Base-by-base conservation (phyloP, 495 filamentous ascomycete species). In the Penicillium subrubescens region DNA sequence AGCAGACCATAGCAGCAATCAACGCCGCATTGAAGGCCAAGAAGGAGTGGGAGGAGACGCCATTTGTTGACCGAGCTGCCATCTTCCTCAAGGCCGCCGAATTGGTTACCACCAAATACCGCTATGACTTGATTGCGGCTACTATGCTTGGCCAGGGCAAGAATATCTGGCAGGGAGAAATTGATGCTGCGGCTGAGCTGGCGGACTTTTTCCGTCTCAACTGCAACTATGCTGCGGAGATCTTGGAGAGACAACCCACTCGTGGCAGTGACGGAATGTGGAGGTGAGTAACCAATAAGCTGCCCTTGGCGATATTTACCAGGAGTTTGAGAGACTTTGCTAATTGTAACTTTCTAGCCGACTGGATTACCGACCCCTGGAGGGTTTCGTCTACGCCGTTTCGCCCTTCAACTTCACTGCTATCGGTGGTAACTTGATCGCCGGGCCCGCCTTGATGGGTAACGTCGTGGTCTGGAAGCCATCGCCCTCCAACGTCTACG, bases 111-210 rank as follows among this genome's bases (percentile, higher is more conserved):
- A 87, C 85, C 43, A 97, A 97, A 74, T 97, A 98, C 78, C 87
- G 94, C 63, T 96, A 96, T 74, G 91, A 96, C 53, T 80, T 98
- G 58, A 93, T 97, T 85, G 93, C 95, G 2, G 89, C 92, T 1
- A 98, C 94, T 0, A 97, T 98, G 85, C 81, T 97, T 10, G 94
- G 94, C 33, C 94, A 98, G 75, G 94, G 94, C 54, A 98, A 98
- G 83, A 97, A 97, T 73, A 90, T 91, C 21, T 97, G 93, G 93
- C 94, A 98, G 74, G 94, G 91, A 50, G 94, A 98, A 82, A 97
- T 97, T 66, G 94, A 98, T 78, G 88, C 93, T 23, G 93, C 93
- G 2, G 94, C 94, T 1, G 94, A 98, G 77, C 77, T 96, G 59
- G 89, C 87, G 60, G 94, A 98, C 73, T 98, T 98, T 79, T 82